phyloP scores from a whole-genome alignment of 768 basidiomycete species.

The Xerocomellus intermedius region DNA sequence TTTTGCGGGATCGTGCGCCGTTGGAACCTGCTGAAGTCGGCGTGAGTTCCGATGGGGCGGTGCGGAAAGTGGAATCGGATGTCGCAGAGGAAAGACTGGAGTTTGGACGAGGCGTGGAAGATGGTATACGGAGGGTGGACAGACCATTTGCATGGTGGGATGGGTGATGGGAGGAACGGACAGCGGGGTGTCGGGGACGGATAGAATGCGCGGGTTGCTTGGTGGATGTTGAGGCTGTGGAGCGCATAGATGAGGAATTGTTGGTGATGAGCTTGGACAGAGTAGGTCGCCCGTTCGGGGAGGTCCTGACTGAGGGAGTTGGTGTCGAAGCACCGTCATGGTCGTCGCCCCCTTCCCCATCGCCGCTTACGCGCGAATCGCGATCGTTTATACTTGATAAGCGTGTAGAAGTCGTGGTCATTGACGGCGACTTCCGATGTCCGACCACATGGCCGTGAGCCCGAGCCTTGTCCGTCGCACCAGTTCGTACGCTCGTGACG shows the following conservation, averaged over 20 bases:
- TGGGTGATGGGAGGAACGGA: conserved; percentile 27
- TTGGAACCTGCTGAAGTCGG: conserved; percentile 28
- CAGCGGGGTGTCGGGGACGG: conserved; percentile 18
- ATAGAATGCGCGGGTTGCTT: conserved; percentile 18
- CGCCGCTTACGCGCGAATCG: neutral
- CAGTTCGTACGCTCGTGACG: conserved; percentile 24
- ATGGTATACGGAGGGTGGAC: conserved; percentile 33
- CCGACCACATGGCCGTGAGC: conserved; percentile 13
- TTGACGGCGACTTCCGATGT: conserved; percentile 26
- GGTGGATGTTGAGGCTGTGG: conserved; percentile 14
- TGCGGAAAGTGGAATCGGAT: conserved; percentile 33
- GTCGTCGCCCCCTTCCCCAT: conserved; percentile 11
- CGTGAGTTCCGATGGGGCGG: conserved; percentile 31
- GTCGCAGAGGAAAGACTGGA: conserved; percentile 31
- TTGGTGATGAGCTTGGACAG: conserved; percentile 28
- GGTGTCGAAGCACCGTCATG: conserved; percentile 17
- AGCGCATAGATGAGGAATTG: conserved; percentile 24
- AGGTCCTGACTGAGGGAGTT: conserved; percentile 6
- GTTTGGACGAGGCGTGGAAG: conserved; percentile 23
- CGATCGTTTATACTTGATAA: neutral
- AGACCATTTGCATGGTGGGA: conserved; percentile 22
- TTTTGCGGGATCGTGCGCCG: conserved; percentile 28
- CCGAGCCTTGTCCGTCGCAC: conserved; percentile 24
- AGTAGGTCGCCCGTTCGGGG: conserved; percentile 24
- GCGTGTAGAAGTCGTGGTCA: conserved; percentile 8